Evolutionary conservation across 2,329 filamentous ascomycete genomes (phyloP), one percentile per base, ranked within the genome.

Genomic region (Pestalotiopsis sp.): DNA sequence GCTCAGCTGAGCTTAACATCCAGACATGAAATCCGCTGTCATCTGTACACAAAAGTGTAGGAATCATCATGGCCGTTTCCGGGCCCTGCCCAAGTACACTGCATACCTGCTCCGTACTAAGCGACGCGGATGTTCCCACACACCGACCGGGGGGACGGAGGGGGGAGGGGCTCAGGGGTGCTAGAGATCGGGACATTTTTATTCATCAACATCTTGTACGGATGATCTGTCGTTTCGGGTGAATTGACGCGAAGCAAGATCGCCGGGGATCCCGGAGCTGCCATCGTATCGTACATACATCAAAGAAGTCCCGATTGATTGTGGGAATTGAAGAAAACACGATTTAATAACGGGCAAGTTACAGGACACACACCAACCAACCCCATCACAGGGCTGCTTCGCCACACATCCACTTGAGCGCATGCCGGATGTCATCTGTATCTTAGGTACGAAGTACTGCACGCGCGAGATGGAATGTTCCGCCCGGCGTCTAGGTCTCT

Each of bases 211-310:
- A 7, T 52, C 45, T 52, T 52, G 45, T n/a, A 31, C 59, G 59
- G 59, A 61, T 61, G 31, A 61, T 61, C 59, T 36, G 13, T 36
- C 59, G 59, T 61, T 61, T 61, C 59, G 27, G 59, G 59, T 61
- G 59, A 36, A 61, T 61, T 61, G 59, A 61, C 59, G 59, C 59
- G 59, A 61, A 38, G 59, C 59, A 36, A 61, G 59, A 61, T 61
- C 59, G 59, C 59, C 59, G 31, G 59, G 59, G 59, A 61, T 61
- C 59, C 57, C 25, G 25, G 59, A 36, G 25, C 31, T 61, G 27
- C 59, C 59, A 59, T 59, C 27, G 57, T 17, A 61, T 61, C 59
- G 59, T 61, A 61, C 59, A 61, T 61, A 61, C 31, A 61, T 61
- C 59, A 31, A 61, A 61, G 31, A 61, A 61, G 27, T 31, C 38